Evolutionary conservation across 2,329 filamentous ascomycete species (phyloP), one percentile per base, ranked within the genome.

Genomic region (Talaromyces albobiverticillius): DNA sequence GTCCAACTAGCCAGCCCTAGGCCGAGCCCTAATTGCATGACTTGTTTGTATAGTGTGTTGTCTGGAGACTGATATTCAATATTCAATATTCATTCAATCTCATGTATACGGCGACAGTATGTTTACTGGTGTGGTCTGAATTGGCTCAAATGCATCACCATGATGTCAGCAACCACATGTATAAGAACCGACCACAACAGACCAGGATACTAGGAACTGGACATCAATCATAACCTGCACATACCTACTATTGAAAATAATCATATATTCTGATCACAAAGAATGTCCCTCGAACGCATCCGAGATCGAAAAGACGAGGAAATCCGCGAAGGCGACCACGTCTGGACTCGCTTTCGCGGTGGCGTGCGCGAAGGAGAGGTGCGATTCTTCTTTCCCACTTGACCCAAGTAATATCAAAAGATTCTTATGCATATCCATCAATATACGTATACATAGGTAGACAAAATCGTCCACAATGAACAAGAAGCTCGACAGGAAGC

Each of bases 401-500:
- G 22, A n/a, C 25, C 10, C 2, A n/a, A n/a, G 3, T 16, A 18
- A 20, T 29, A 29, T 5, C 26, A 10, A 6, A 4, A 18, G 9
- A 48, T 36, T 22, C 14, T 9, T 20, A 6, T 22, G 16, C 5
- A 18, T 2, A 16, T n/a, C 4, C 16, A 2, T 16, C n/a, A 36
- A 31, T 13, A 18, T 45, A 14, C 13, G 23, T 13, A 29, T n/a
- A 20, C 9, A 16, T n/a, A 64, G 61, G 60, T 63, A 13, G 52
- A 66, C 38, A 57, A 55, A 50, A 62, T 67, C 32, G 59, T 66
- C 42, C 60, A 50, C 23, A 58, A 66, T 47, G 46, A 67, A 41
- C 42, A 48, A 6, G 58, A 46, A 20, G 62, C 64, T 16, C 48
- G 51, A 10, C 52, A 62, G 20, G 62, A 65, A 50, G 59, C 57